Conservation (phyloP, 768 basidiomycete species). For the Termitomyces sp. region DNA sequence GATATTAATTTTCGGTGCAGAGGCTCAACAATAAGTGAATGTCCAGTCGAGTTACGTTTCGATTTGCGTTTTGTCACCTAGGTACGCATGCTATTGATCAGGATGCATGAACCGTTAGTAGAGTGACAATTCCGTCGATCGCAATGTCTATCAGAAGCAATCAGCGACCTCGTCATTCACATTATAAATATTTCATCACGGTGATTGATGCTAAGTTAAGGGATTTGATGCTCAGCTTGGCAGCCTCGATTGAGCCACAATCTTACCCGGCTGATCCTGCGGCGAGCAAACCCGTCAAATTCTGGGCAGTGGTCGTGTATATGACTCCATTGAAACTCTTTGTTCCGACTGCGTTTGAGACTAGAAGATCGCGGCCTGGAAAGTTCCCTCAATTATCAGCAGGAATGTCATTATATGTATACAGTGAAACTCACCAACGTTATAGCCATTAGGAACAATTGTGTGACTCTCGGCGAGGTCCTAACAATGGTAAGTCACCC, state of each 20-base stretch:
- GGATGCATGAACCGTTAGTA: slow-evolving; percentile 40
- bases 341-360: slow-evolving; percentile 25
- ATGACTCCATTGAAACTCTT: slow-evolving; percentile 39
- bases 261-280: slow-evolving; percentile 45
- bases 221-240: neutral
- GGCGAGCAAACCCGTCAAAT: slow-evolving; percentile 52
- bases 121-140: slow-evolving; percentile 51
- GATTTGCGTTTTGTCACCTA: neutral
- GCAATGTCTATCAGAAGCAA: slow-evolving; percentile 43
- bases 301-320: slow-evolving; percentile 44
- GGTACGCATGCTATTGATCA: neutral
- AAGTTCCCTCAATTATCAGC: neutral
- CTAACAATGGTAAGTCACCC: slow-evolving; percentile 14
- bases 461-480: slow-evolving; percentile 26
- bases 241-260: neutral
- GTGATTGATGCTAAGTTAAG: slow-evolving; percentile 30
- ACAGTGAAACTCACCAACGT: slow-evolving; percentile 24
- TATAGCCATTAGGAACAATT: slow-evolving; percentile 31
- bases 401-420: neutral
- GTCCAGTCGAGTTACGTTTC: neutral
- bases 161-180: neutral
- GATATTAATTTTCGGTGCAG: neutral
- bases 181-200: slow-evolving; percentile 13
- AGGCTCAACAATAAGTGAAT: neutral
- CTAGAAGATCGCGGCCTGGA: slow-evolving; percentile 28